Evolutionary conservation across 768 basidiomycete genomes (phyloP).

Genomic region (Amanita pseudoporphyria): DNA sequence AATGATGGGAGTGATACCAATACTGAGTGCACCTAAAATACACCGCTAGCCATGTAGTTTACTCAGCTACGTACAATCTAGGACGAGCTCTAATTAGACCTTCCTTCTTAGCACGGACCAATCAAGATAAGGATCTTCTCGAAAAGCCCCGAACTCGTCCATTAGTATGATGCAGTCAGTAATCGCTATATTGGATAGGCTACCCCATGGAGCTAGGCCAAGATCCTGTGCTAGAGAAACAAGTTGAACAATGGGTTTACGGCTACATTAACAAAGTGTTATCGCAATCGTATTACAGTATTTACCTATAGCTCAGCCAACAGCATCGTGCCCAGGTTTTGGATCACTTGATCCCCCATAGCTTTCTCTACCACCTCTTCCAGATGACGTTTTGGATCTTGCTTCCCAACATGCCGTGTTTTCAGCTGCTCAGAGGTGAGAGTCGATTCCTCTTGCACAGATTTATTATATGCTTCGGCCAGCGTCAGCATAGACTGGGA

Average conservation of each 20-base stretch:
- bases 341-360: conserved; percentile 95
- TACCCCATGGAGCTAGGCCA: not conserved
- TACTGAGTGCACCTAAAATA: conserved; percentile 26
- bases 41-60: not conserved
- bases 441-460: conserved; percentile 97
- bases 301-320: conserved; percentile 71
- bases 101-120: not conserved
- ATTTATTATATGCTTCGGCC: conserved; percentile 94
- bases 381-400: conserved; percentile 96
- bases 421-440: conserved; percentile 88
- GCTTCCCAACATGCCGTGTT: conserved; percentile 95
- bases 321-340: conserved; percentile 91
- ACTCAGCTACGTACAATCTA: not conserved
- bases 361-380: conserved; percentile 97
- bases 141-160: not conserved
- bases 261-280: conserved; percentile 9
- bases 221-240: not conserved
- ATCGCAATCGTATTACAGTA: conserved; percentile 13
- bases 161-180: not conserved
- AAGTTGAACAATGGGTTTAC: not conserved
- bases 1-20: conserved; percentile 82
- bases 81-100: not conserved
- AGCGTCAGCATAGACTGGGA: conserved; percentile 83
- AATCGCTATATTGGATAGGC: not conserved
- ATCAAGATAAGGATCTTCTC: too few relatives aligned